Evolutionary conservation across 805 yeast genomes (phyloP).

Genomic region (Candida quercuum): DNA sequence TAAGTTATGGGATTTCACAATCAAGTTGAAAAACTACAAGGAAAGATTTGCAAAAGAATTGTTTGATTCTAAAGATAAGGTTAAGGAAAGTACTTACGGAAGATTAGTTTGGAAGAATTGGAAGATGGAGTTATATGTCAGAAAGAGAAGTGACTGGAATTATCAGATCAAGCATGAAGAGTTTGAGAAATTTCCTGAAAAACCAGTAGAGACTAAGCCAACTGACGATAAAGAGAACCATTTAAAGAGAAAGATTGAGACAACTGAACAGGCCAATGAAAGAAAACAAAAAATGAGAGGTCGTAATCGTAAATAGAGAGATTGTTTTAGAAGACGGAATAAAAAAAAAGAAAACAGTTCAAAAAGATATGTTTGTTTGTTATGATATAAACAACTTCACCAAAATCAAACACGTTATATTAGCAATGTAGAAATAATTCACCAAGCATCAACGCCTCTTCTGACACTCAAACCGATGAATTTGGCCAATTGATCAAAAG

Average conservation of each 20-base stretch:
- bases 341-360: background rate
- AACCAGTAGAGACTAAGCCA: slow-evolving; percentile 15
- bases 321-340: background rate
- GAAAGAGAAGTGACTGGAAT: slow-evolving; percentile 85
- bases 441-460: slow-evolving; percentile 50
- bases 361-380: background rate
- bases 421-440: slow-evolving; percentile 6
- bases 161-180: slow-evolving; percentile 49
- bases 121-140: slow-evolving; percentile 72
- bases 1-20: slow-evolving; percentile 73
- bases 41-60: slow-evolving; percentile 78
- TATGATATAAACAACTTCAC: background rate
- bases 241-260: slow-evolving; percentile 12
- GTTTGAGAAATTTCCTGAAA: slow-evolving; percentile 32
- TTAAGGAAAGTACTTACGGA: slow-evolving; percentile 86
- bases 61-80: slow-evolving; percentile 49
- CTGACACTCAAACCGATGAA: slow-evolving; percentile 59
- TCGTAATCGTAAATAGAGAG: slow-evolving; percentile 19
- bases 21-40: slow-evolving; percentile 73
- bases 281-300: slow-evolving; percentile 25
- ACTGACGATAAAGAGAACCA: background rate
- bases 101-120: slow-evolving; percentile 93
- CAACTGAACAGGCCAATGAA: background rate
- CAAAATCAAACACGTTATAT: background rate
- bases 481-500: slow-evolving; percentile 62